These are phyloP conservation scores for Entelexis paramagnoliae DNA, from an alignment of 1,139 yeast species.

Conservation along the genomic window DNA sequence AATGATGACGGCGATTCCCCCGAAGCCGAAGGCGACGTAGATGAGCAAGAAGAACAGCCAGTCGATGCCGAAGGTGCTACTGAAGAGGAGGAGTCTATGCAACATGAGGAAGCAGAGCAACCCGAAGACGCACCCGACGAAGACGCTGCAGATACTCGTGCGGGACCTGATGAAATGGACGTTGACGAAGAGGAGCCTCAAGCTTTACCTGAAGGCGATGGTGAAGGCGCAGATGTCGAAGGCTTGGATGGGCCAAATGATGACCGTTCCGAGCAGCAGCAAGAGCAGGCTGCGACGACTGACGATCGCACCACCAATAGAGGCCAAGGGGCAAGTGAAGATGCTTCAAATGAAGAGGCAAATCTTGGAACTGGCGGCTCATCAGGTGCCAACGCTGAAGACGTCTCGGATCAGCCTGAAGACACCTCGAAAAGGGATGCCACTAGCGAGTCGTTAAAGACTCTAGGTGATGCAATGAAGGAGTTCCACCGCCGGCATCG, in stretches of 20 bases:
- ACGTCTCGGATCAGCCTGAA: conserved; percentile 25
- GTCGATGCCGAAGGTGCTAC: background rate
- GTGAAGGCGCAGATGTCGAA: conserved; percentile 28
- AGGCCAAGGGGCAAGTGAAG: conserved; percentile 42
- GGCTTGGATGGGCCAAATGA: conserved; percentile 38
- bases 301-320: conserved; percentile 36
- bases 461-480: conserved; percentile 80
- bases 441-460: conserved; percentile 69
- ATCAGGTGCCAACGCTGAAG: conserved; percentile 31
- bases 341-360: conserved; percentile 37
- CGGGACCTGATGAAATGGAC: conserved; percentile 26
- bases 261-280: conserved; percentile 35
- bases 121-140: background rate
- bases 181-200: conserved; percentile 23
- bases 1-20: conserved; percentile 29
- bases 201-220: conserved; percentile 19
- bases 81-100: conserved; percentile 36
- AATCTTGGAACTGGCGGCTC: conserved; percentile 60
- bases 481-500: conserved; percentile 87
- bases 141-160: conserved; percentile 14
- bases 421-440: conserved; percentile 39
- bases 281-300: conserved; percentile 40
- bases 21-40: conserved; percentile 24
- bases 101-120: conserved; percentile 56
- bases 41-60: conserved; percentile 26